Base-by-base conservation (phyloP, 202 grass and related monocot species). In the Setaria italica region DNA sequence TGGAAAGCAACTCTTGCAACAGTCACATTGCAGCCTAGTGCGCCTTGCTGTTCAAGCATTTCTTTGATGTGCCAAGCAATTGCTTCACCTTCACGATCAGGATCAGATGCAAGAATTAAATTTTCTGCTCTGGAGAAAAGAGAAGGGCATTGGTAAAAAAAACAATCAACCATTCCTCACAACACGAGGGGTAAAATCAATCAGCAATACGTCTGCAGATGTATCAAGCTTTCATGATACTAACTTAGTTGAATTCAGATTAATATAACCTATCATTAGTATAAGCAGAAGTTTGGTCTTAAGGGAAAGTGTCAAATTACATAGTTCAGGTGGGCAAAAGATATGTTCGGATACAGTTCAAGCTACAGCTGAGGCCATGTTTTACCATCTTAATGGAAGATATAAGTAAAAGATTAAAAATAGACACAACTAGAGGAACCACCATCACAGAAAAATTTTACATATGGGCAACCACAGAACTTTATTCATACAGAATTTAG, bases 81-180 rank as follows among this genome's bases (percentile, higher is more conserved):
- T 59, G 97, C 97, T 89, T 99, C 97, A 80, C 97, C 97, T 91
- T 99, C 93, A 90, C 97, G 93, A 33, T 99, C 97, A 82, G 97
- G 97, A 94, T 99, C 97, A 72, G 97, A 96, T 82, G 97, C 97
- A 85, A 99, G 88, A 87, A 99, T 96, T 75, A 99, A 88, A 75
- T 94, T 91, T 88, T 96, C 87, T 88, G 97, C 92, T 90, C 97
- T 99, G 85, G 84, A 74, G 6, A 83, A 77, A 78, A 85, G 66
- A 76, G 65, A 77, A 25, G 11, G 34, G 47, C 59, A 72, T 62
- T 42, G 39, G 49, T 55, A 77, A 51, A 49, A 49, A 25, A 32
- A 41, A 63, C 56, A 43, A 71, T 77, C 57, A 85, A 63, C 35
- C 68, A 58, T 58, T 75, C 59, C 19, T 86, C 84, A 67, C 30